phyloP scores from a whole-genome alignment of 1,284 basidiomycete species.

The Ustilago crameri region DNA sequence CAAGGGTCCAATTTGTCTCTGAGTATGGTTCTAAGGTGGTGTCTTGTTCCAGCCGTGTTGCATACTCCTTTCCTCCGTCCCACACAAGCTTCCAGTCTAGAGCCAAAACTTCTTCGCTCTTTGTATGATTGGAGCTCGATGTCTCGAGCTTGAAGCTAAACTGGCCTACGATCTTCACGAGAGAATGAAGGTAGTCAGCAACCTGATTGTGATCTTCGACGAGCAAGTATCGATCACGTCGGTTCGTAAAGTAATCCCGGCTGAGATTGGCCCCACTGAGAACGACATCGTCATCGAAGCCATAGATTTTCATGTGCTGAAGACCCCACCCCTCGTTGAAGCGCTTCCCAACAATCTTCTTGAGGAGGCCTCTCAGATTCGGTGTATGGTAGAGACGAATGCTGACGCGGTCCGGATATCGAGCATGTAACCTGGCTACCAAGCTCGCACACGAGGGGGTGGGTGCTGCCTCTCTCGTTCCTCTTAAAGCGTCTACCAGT shows the following conservation, averaged over 20 bases:
- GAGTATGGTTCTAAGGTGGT: conserved; percentile 3
- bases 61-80: conserved; percentile 56
- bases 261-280: conserved; percentile 97
- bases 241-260: conserved; percentile 90
- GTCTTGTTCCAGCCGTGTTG: background rate
- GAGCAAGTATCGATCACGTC: conserved; percentile 91
- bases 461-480: conserved; percentile 80
- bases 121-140: background rate
- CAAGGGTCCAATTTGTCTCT: conserved; percentile 37
- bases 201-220: conserved; percentile 76
- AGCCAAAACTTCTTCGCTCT: background rate
- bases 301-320: conserved; percentile 97
- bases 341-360: conserved; percentile 83
- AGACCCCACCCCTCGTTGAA: conserved; percentile 99
- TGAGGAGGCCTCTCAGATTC: conserved; percentile 78
- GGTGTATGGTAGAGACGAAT: conserved; percentile 82
- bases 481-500: conserved; percentile 87
- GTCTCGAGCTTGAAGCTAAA: conserved; percentile 76
- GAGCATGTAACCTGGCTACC: conserved; percentile 48
- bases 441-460: conserved; percentile 70
- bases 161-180: conserved; percentile 77
- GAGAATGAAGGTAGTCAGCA: conserved; percentile 83
- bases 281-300: conserved; percentile 88
- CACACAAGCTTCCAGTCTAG: conserved; percentile 48
- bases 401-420: conserved; percentile 79